Evolutionary conservation across 257 asterid genomes (phyloP), one percentile per base, ranked within the genome.

Genomic region (Rehmannia glutinosa): DNA sequence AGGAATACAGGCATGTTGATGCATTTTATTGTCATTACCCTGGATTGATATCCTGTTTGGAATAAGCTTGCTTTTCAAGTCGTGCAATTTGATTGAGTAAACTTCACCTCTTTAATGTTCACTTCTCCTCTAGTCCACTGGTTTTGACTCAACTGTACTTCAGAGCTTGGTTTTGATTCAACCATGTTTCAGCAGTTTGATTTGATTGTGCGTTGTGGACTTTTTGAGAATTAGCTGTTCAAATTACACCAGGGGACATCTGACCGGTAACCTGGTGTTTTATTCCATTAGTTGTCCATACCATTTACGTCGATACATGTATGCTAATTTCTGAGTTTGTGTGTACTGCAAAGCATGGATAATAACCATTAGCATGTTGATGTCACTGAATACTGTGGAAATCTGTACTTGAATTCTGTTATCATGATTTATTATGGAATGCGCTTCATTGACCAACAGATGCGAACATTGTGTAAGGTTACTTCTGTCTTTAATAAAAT

Each of bases 401-500:
- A 20, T 43, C 17, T 17, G 63, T 54, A 28, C 54, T 64, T 65
- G 25, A 42, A 33, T 55, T 25, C 4, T 23, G 4, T 62, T 19
- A 56, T 64, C 61, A 43, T 41, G 70, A 72, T 35, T 36, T 42
- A 33, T 38, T 66, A 21, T 65, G 32, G 30, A 13, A 28, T 33
- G 25, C 32, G 51, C 43, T 58, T 64, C 41, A 53, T 53, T 64
- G 45, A 21, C 71, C 55, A 54, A 24, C 35, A 45, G 35, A 27
- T 57, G 71, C 27, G 25, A 36, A 39, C 57, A 55, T 53, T 10
- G 13, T 43, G 12, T 77, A 49, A 55, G 21, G 11, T 69, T 23
- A 8, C 69, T 56, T 55, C 45, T 75, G 20, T 67, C 62, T 56
- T 70, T 42, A 50, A 72, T 28, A 57, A 57, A 66, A 69, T 64